Base-by-base conservation (phyloP, 176 grass and related monocot genomes). In the Oryza longistaminata region DNA sequence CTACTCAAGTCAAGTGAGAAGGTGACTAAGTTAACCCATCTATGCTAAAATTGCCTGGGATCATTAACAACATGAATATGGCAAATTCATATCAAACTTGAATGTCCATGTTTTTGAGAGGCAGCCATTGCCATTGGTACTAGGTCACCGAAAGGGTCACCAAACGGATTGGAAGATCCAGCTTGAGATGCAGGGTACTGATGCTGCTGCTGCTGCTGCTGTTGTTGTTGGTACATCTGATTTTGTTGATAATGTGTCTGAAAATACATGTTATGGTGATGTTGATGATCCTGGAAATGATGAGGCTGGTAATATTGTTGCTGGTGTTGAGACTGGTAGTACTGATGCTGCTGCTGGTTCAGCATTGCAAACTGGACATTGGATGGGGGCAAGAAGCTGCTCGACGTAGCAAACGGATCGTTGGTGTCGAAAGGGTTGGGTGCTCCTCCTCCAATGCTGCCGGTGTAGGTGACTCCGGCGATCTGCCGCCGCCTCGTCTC, bases 401-500 rank as follows among this genome's bases (percentile, higher is more conserved):
- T 86, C 24, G 90, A 96, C 88, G 91, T 84, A 64, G 91, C 29
- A 43, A 96, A 99, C 0, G 93, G 93, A 70, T 99, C 96, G 17
- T 68, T 77, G 42, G 76, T 12, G 14, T 79, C 72, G 10, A 92
- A 94, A 13, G 93, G 91, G 68, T 92, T 90, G 37, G 91, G 37
- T 34, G 81, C 79, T 78, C 80, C 73, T 78, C 80, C 79, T 78
- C 80, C 87, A 49, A 82, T 48, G 78, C 82, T 88, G 1, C 95
- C 85, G 1, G 35, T 48, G 66, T 93, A 91, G 43, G 85, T 90
- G 19, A 64, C 68, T 2, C 88, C 70, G 29, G 88, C 68, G 8
- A 99, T 92, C 78, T 94, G 96, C 75, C 91, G 91, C 78, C 91
- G 88, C 78, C 93, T 99, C 0, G 90, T n/a, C 42, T 86, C 71